Evolutionary conservation across 768 basidiomycete genomes (phyloP).

Genomic region (Krasilnikovozyma curviuscula): DNA sequence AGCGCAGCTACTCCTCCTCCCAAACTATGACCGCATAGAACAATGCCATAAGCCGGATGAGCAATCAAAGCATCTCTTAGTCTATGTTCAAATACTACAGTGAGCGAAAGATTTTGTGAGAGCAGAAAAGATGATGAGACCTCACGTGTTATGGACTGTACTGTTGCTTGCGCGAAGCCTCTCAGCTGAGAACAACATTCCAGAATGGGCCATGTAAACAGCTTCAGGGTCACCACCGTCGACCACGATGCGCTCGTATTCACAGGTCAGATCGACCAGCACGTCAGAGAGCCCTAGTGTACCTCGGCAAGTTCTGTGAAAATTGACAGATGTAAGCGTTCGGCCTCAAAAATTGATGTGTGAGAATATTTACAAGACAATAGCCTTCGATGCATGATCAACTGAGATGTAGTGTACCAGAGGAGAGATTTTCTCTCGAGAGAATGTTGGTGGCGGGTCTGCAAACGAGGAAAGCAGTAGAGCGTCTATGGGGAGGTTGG

Average conservation of each 20-base stretch:
- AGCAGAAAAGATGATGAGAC: not conserved
- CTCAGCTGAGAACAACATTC: slow-evolving; percentile 23
- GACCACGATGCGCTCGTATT: slow-evolving; percentile 21
- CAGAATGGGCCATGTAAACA: slow-evolving; percentile 24
- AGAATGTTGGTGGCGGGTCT: slow-evolving; percentile 18
- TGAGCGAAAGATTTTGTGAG: not conserved
- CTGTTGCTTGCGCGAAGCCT: slow-evolving; percentile 19
- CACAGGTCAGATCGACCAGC: slow-evolving; percentile 28
- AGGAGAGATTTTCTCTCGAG: slow-evolving; percentile 19
- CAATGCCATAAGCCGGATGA: slow-evolving; percentile 25
- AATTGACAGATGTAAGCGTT: not conserved
- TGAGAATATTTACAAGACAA: slow-evolving; percentile 19
- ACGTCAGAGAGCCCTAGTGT: slow-evolving; percentile 28
- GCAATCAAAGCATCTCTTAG: slow-evolving; percentile 20
- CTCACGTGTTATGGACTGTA: slow-evolving; percentile 23
- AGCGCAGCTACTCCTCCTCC: slow-evolving; percentile 28
- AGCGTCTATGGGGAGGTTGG: slow-evolving; percentile 25
- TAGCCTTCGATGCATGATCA: slow-evolving; percentile 22
- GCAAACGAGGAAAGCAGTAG: slow-evolving; percentile 26
- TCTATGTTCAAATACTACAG: not conserved
- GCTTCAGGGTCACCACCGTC: slow-evolving; percentile 20
- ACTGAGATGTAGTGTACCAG: slow-evolving; percentile 26
- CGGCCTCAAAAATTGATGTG: not conserved
- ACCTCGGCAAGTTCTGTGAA: slow-evolving; percentile 22
- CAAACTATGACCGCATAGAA: slow-evolving; percentile 27